Evolutionary conservation across 2,329 filamentous ascomycete genomes (phyloP), one percentile per base, ranked within the genome.

Genomic region (Pyrenochaeta sp.): DNA sequence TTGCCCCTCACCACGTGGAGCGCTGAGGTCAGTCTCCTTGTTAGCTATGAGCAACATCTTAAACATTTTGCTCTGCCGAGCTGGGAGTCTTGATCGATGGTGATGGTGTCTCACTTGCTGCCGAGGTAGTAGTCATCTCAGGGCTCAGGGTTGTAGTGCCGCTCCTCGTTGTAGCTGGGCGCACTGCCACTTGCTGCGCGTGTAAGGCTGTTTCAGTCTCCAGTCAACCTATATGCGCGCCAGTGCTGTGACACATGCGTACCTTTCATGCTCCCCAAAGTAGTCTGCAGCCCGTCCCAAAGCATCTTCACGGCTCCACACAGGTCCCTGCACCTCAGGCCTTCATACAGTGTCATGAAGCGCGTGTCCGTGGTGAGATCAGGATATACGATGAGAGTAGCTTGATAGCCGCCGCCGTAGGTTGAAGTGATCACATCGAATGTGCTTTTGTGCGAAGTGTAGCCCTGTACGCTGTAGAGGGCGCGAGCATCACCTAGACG

Each of bases 341-440:
- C 35, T 11, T 37, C 35, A 9, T 37, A 37, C 35, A 37, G 15
- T 18, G 17, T 21, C 5, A 11, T 37, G 10, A 17, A 37, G 7
- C 14, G 7, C 35, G 17, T 37, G 35, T 41, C 21, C 5, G 21
- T 27, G 21, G 3, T 27, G 2, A 20, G 45, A n/a, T 37, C 33
- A 15, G 20, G 45, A 27, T 47, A 47, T 18, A 37, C 7, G 7
- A 47, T 47, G 4, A 47, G 33, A 4, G 32, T 39, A 10, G 45
- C 45, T 47, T 40, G 45, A 20, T 39, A 47, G 35, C 17, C 45
- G 35, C 45, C 45, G 33, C 21, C 21, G 45, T 39, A 31, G 14
- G 20, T 39, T 4, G 45, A 47, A 2, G 45, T 47, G 5, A 36
- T 47, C 17, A 47, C 27, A 33, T 47, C 45, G 23, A 39, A 31